These are phyloP conservation scores for Chlamydomonas sp. DNA, from an alignment of 139 green algal genomes.

Conservation along the genomic window DNA sequence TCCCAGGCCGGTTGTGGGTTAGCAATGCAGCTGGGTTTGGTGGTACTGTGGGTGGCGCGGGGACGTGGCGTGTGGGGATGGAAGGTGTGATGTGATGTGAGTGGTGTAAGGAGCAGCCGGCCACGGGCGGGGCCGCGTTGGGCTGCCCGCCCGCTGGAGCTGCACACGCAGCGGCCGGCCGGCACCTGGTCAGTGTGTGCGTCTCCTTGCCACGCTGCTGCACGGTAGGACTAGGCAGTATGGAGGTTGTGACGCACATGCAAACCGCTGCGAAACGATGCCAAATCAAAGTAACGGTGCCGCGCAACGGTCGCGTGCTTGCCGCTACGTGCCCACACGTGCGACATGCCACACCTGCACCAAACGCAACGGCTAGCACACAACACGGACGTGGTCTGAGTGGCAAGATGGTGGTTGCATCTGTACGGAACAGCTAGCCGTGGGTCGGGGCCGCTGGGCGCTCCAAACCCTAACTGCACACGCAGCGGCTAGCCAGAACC, in stretches of 20 bases:
- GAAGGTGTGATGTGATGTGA: neutral
- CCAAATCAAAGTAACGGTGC: too few species aligned
- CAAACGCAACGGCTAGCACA: neutral
- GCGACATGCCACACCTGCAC: neutral
- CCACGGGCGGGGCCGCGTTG: too few species aligned
- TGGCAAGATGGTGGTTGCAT: too few species aligned
- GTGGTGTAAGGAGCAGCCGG: neutral
- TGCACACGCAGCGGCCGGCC: neutral
- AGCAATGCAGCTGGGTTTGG: neutral
- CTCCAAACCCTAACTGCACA: neutral
- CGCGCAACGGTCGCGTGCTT: neutral
- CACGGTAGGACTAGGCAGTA: neutral
- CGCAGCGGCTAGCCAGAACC: neutral
- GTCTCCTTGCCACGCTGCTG: slow-evolving; percentile 35
- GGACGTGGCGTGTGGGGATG: neutral
- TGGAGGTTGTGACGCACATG: slow-evolving; percentile 35
- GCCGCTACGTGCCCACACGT: neutral
- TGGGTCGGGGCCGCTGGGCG: too few species aligned
- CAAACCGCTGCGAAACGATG: too few species aligned
- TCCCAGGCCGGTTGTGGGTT: neutral
- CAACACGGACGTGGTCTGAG: too few species aligned
- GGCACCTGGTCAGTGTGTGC: neutral
- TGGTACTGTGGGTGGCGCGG: neutral
- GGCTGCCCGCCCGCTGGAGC: too few species aligned
- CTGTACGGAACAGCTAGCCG: too few species aligned